Evolutionary conservation across 768 basidiomycete genomes (phyloP), one percentile per base, ranked within the genome.

Genomic region (Hericium coralloides): DNA sequence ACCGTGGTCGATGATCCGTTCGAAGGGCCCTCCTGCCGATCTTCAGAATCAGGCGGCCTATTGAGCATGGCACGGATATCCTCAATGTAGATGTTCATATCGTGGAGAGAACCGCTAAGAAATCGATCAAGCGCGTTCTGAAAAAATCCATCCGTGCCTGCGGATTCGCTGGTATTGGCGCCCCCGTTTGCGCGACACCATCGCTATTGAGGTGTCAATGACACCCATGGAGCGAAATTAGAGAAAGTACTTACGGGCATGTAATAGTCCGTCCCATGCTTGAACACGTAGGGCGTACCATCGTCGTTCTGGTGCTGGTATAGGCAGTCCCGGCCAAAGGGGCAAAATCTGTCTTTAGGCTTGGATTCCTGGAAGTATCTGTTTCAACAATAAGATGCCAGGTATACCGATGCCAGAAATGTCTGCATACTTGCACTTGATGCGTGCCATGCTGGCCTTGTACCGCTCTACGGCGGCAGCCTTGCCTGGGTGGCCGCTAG

Each of bases 241-340:
- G 17, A 51, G 22, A 14, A 3, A 14, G 14, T 25, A 55, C 76
- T 38, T 60, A 84, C 84, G 58, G 67, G 73, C 79, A 86, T 80
- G 56, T 72, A 78, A 20, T 71, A 68, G 37, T 79, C 78, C 20
- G 76, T 76, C 6, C 87, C 87, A 43, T 79, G 69, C 39, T 66
- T 62, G 63, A 87, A 87, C 2, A 79, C 62, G 60, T 81, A 74
- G 0, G 74, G 73, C 9, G 85, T 80, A 12, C 89, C 89, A 61
- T 91, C 89, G 0, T 72, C 69, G 23, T 85, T 83, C 51, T 72
- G 62, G 65, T 92, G 89, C 62, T 81, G 78, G 65, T 90, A 92
- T 67, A 92, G 89, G 66, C 89, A 92, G 58, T 92, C 89, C 50
- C 75, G 74, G 45, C 89, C 89, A 61, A 88, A 92, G 0, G 87